A percentile compares a stretch with the other conserved stretches of the same genome.
Evolutionary conservation across 2,329 filamentous ascomycete genomes (phyloP).

Genomic region (Pseudocercospora crystallina): DNA sequence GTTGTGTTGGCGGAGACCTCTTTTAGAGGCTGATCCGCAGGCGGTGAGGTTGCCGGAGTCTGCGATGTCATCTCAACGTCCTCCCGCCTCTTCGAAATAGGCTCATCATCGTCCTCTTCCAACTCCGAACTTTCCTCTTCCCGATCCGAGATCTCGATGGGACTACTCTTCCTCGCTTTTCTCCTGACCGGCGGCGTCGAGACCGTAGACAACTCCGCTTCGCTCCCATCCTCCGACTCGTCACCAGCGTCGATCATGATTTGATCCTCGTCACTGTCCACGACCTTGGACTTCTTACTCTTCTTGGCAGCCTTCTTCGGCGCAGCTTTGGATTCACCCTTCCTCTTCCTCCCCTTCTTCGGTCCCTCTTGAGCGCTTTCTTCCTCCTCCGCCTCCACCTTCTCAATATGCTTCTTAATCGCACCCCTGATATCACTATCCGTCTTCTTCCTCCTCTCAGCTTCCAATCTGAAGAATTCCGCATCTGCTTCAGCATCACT

Average conservation of each 20-base stretch:
- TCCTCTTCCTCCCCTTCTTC: slow-evolving; percentile 23
- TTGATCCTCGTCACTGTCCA: slow-evolving; percentile 24
- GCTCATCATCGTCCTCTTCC: slow-evolving; percentile 17
- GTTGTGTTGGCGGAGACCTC: slow-evolving; percentile 36
- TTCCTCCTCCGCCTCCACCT: slow-evolving; percentile 36
- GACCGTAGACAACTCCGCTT: neutral
- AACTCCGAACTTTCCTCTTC: slow-evolving; percentile 15
- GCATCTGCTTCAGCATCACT: slow-evolving; percentile 72
- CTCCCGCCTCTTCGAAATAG: slow-evolving; percentile 1
- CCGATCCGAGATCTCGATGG: slow-evolving; percentile 18
- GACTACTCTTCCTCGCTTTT: slow-evolving; percentile 7
- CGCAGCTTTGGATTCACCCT: slow-evolving; percentile 11
- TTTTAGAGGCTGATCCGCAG: slow-evolving; percentile 15
- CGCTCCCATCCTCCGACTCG: slow-evolving; percentile 1
- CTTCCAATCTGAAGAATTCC: slow-evolving; percentile 77
- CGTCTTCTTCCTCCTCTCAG: slow-evolving; percentile 61
- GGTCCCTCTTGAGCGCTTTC: slow-evolving; percentile 24
- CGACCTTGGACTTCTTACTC: slow-evolving; percentile 7
- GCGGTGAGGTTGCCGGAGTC: slow-evolving; percentile 23
- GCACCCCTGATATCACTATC: slow-evolving; percentile 51
- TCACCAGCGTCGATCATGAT: slow-evolving; percentile 17
- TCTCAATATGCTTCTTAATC: slow-evolving; percentile 42
- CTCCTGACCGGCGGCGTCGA: slow-evolving; percentile 3
- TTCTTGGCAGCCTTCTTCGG: slow-evolving; percentile 22
- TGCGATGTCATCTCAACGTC: slow-evolving; percentile 11